Percentiles rank a stretch among this genome's conserved stretches.
These are phyloP conservation scores for Linnemannia zychae DNA, from an alignment of 192 early-diverging fungal species.

Conservation along the genomic window DNA sequence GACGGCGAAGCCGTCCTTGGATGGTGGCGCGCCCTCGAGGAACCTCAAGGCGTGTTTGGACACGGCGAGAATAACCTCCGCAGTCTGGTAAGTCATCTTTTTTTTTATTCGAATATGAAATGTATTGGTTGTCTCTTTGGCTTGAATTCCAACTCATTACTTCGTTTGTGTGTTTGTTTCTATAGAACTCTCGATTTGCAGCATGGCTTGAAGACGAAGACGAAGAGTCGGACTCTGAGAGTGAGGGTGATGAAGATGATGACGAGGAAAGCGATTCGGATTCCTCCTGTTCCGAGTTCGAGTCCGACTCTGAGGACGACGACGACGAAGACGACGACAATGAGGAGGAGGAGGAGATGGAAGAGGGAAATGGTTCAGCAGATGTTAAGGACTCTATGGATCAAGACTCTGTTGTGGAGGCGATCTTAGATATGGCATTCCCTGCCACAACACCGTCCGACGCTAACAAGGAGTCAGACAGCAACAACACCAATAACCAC, in stretches of 20 bases:
- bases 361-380: conserved; percentile 9
- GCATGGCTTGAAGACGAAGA: conserved; percentile 60
- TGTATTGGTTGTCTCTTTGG: background rate
- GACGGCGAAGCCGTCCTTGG: conserved; percentile 58
- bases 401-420: conserved; percentile 7
- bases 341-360: conserved; percentile 7
- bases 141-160: background rate
- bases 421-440: conserved; percentile 17
- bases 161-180: background rate
- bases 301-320: conserved; percentile 23
- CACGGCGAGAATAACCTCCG: conserved; percentile 31
- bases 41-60: conserved; percentile 22
- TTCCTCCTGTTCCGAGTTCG: conserved; percentile 13
- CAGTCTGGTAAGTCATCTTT: conserved; percentile 28
- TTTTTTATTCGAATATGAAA: background rate
- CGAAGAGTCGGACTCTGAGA: conserved; percentile 34
- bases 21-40: conserved; percentile 57
- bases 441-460: background rate
- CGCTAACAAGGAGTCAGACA: background rate
- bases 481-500: background rate
- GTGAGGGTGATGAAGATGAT: conserved; percentile 37
- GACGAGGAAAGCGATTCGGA: conserved; percentile 36
- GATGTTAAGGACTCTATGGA: conserved; percentile 5
- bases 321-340: conserved; percentile 18
- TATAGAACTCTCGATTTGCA: conserved; percentile 52